Conservation (phyloP, 148 eudicot genomes). For the Cornus kousa region DNA sequence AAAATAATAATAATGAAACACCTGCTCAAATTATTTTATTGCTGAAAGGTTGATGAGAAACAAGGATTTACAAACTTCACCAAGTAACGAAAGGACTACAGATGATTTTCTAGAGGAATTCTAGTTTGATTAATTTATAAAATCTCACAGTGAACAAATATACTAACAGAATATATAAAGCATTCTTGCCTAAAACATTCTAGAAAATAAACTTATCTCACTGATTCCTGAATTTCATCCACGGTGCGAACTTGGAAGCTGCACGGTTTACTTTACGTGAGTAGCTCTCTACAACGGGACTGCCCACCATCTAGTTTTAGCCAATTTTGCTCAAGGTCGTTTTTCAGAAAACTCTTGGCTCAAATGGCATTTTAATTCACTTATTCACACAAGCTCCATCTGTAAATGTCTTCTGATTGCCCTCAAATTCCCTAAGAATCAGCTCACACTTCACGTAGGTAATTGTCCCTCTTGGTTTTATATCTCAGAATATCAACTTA, state of each 20-base stretch:
- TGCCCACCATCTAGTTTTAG: too few relatives aligned
- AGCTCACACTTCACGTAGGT: conserved; percentile 13
- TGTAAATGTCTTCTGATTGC: neutral
- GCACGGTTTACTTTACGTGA: too few relatives aligned
- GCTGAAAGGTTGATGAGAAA: conserved; percentile 4
- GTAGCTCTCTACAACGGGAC: too few relatives aligned
- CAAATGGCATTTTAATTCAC: neutral
- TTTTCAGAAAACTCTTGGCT: neutral
- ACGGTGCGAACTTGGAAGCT: neutral
- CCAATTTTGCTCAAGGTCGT: neutral
- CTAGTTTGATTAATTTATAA: conserved; percentile 3
- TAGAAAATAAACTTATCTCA: too few relatives aligned
- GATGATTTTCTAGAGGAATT: neutral
- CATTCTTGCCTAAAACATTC: neutral
- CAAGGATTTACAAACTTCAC: conserved; percentile 11
- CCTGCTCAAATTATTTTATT: conserved; percentile 15
- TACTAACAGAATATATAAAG: conserved; percentile 2
- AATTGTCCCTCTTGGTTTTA: neutral
- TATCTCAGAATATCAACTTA: too few relatives aligned
- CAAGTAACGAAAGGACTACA: neutral
- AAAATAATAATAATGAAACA: conserved; percentile 5
- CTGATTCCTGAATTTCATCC: neutral
- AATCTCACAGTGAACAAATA: conserved; percentile 6
- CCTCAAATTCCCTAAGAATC: conserved; percentile 9
- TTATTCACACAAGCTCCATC: neutral